These are phyloP conservation scores for Yarrowia galli DNA, from an alignment of 1,139 yeast species.

Conservation along the genomic window DNA sequence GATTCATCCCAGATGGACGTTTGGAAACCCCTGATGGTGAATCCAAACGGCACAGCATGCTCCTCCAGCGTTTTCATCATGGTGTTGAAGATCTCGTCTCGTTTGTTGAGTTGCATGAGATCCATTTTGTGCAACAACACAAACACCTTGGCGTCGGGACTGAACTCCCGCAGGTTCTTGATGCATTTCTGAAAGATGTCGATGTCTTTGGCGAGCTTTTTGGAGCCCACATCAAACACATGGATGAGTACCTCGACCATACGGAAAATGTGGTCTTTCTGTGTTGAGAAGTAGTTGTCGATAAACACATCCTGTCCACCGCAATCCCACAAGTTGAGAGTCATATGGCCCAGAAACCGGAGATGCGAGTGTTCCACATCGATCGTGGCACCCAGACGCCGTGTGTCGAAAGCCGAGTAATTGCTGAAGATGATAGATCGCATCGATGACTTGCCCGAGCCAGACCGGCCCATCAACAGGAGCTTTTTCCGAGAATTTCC, in stretches of 20 bases:
- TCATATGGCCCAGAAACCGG: constrained; percentile 92
- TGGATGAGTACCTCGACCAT: constrained; percentile 97
- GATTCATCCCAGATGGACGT: constrained; percentile 99
- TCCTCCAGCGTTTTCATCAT: constrained; percentile 85
- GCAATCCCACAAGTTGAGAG: constrained; percentile 96
- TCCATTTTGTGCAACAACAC: constrained; percentile 96
- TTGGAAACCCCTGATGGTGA: constrained; percentile 85
- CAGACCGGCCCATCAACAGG: constrained; percentile 83
- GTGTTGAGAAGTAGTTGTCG: constrained; percentile 89
- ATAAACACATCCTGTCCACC: constrained; percentile 95
- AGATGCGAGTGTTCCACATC: constrained; percentile 97
- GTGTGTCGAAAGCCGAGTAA: constrained; percentile 94
- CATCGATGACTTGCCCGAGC: constrained; percentile 98
- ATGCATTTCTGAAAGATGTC: constrained; percentile 88
- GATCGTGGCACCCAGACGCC: constrained; percentile 94
- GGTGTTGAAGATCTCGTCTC: constrained; percentile 80
- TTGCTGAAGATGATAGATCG: constrained; percentile 91
- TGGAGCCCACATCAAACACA: constrained; percentile 94
- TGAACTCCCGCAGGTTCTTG: constrained; percentile 79
- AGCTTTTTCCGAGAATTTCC: constrained; percentile 55
- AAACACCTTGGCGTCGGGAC: constrained; percentile 92
- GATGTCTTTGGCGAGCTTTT: constrained; percentile 89
- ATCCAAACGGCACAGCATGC: constrained; percentile 79
- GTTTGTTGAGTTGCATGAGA: constrained; percentile 83
- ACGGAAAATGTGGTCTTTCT: constrained; percentile 89